Conservation (phyloP, 768 basidiomycete species). For the Suillus lakei region DNA sequence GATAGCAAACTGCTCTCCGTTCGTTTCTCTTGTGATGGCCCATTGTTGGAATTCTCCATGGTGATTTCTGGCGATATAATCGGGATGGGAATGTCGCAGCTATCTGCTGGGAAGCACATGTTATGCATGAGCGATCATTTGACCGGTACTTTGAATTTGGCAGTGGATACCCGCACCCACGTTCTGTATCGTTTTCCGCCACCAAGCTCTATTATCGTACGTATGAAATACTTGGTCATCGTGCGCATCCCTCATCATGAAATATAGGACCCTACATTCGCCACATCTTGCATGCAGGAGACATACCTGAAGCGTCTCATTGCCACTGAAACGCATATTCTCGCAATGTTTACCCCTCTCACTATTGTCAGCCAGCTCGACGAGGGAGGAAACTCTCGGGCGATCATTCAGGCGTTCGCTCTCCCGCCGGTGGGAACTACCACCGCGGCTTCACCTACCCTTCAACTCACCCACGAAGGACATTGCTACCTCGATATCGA, state of each 20-base stretch:
- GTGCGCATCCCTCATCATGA: not conserved
- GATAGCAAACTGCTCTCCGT: not conserved
- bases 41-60: not conserved
- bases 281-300: not conserved
- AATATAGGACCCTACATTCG: not conserved
- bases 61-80: not conserved
- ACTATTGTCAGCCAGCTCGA: not conserved
- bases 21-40: not conserved
- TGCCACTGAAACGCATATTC: slow-evolving; percentile 5
- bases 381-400: not conserved
- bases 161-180: not conserved
- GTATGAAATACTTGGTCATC: not conserved
- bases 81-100: slow-evolving; percentile 4
- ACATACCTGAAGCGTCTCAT: slow-evolving; percentile 9
- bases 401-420: slow-evolving; percentile 1
- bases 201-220: not conserved
- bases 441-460: not conserved
- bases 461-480: slow-evolving; percentile 5
- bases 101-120: not conserved
- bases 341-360: slow-evolving; percentile 5
- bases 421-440: not conserved
- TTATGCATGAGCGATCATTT: slow-evolving; percentile 6
- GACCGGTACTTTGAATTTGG: slow-evolving; percentile 4
- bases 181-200: not conserved
- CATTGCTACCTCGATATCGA: slow-evolving; percentile 7